Evolutionary conservation across 306 rosid genomes (phyloP), one percentile per base, ranked within the genome.

Genomic region (Benincasa hispida): DNA sequence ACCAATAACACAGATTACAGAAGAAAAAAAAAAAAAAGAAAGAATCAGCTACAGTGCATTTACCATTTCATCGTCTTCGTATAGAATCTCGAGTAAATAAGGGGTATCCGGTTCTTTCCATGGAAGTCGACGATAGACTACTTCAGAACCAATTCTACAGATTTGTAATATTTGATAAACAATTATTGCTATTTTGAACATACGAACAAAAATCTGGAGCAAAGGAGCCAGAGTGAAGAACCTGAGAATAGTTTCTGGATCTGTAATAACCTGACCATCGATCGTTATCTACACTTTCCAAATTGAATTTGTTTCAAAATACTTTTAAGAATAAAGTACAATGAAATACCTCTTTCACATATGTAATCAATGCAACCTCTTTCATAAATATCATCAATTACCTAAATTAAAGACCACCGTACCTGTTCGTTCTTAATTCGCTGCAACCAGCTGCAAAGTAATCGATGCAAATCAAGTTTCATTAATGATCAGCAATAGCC

Each of bases 41-140:
- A 14, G 34, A 45, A 45, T 24, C 27, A 5, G 42, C 15, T 24
- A 32, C 6, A 10, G 73, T 61, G 81, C 24, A 76, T 72, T 83
- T 81, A 94, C 98, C 88, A 91, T 82, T 75, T 91, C 92, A 85
- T 79, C 87, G 83, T 91, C 97, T 77, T 91, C 97, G 25, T 83
- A 89, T 56, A 94, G 81, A 67, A 91, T 85, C 79, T 89, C 87
- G 6, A 94, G 81, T 61, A 77, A 28, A 85, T 79, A 74, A 0
- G 97, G 97, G 19, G 93, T 96, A 82, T 89, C 91, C 0, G 95
- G 96, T 82, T 94, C 98, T 79, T 86, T 88, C 98, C 98, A 94
- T 8, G 96, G 97, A 83, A 85, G 81, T 76, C 97, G 87, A 84
- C 85, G 96, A 85, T 94, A 94, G 18, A 89, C 91, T 77, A 94